Evolutionary conservation across 257 asterid genomes (phyloP), one percentile per base, ranked within the genome.

Genomic region (Apocynum venetum): DNA sequence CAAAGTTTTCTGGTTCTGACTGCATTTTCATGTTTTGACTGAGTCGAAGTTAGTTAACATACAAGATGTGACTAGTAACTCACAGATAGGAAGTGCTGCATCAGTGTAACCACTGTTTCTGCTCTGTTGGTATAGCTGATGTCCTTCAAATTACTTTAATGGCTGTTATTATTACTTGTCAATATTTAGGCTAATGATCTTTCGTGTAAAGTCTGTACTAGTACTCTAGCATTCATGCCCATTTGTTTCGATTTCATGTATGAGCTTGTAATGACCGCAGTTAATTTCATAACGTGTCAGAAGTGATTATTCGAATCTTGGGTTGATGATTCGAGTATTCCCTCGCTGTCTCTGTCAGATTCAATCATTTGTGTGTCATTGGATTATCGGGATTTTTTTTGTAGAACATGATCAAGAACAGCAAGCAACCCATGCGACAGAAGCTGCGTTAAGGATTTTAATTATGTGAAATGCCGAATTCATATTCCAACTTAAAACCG

Each of bases 381-480:
- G 35, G 25, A 55, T 55, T 4, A 51, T 11, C 47, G 52, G 72
- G 20, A 46, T 74, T 77, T 72, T 60, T 60, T 73, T 65, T 73
- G 71, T 31, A 41, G 76, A 71, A 74, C 57, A 53, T 71, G 82
- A 70, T 60, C 53, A 71, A 56, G 44, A 41, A 65, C 13, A 6
- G 61, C 48, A 66, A 76, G 76, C 84, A 77, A 63, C 53, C 61
- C 87, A 84, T 80, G 85, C 81, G 85, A 74, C 31, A 49, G 52
- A 65, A 78, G 40, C 82, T 75, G 67, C 78, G 73, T 78, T 64
- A 46, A 38, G 63, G 38, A 20, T 31, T 56, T 25, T 8, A 64
- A 71, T 66, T 75, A 77, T 46, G 76, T 67, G 52, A 15, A 69
- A 53, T 35, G 40, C 71, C 12, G 36, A 40, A 59, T 43, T 55